Evolutionary conservation across 306 rosid genomes (phyloP), one percentile per base, ranked within the genome.

Genomic region (Oxytropis ochrocephala): DNA sequence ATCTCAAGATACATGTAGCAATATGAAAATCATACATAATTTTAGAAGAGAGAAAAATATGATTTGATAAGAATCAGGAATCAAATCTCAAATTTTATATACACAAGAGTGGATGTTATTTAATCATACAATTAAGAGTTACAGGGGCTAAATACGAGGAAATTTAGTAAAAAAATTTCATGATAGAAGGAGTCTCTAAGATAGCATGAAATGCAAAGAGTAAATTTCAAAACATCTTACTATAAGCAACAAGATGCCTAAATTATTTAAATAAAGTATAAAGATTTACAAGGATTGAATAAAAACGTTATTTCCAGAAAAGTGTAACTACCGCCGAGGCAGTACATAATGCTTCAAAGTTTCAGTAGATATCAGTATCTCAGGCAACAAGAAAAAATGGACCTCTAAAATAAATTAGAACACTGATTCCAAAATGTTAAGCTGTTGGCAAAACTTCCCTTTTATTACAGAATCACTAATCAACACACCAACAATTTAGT

Each of bases 401-500:
- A 59, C 27, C 58, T 16, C 36, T 9, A 14, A 57, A 41, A 54
- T 75, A 56, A 78, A 18, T 72, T 12, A 27, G 35, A 72, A 43
- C 64, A 39, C 12, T 19, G n/a, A 27, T 56, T 65, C 70, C 8
- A 29, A 7, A 75, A 53, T 16, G 43, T 36, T 65, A 35, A 19
- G 24, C 47, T 38, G 33, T 38, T 10, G 56, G 42, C 13, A 17
- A 54, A 32, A 65, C 41, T 51, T 49, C 51, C 41, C 61, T 77
- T 69, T 43, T 39, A 41, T 70, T 36, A 56, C 42, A 58, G 16
- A 30, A 47, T 75, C 64, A 59, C 11, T 61, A 51, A 48, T 50
- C 36, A 60, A 54, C 63, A 43, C 43, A 35, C 35, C 11, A 61
- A 48, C 44, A 67, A 49, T 78, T 35, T 79, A 60, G 87, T 48